Conservation (phyloP, 768 basidiomycete species). For the Rhodotorula graminis region DNA sequence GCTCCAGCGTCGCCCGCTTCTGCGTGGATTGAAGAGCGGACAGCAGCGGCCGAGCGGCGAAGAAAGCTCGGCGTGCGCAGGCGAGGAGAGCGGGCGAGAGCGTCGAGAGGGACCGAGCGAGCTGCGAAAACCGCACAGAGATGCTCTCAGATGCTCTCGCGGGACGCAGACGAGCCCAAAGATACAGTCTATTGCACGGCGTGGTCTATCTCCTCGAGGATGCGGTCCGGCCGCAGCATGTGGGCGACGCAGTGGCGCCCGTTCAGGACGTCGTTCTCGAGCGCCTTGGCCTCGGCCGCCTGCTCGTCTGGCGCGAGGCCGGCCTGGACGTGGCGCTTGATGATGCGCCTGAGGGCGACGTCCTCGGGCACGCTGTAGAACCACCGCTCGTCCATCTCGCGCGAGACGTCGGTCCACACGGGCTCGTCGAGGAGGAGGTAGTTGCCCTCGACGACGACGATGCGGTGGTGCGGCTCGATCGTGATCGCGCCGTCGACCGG, state of each 20-base stretch:
- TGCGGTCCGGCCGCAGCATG: not conserved
- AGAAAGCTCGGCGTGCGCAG: too few relatives aligned
- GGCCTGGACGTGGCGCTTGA: not conserved
- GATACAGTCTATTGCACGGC: not conserved
- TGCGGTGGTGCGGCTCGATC: not conserved
- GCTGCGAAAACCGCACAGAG: too few relatives aligned
- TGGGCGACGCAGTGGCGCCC: not conserved
- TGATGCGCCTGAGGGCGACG: not conserved
- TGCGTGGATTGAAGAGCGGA: too few relatives aligned
- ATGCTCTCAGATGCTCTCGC: too few relatives aligned
- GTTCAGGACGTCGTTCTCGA: constrained; percentile 7
- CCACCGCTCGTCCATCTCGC: constrained; percentile 6
- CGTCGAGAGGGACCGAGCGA: too few relatives aligned
- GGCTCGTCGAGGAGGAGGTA: not conserved
- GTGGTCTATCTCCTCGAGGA: not conserved
- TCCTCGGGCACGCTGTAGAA: not conserved
- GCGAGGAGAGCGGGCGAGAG: too few relatives aligned
- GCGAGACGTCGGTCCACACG: not conserved
- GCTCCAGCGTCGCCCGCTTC: too few relatives aligned
- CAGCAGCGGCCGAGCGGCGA: too few relatives aligned
- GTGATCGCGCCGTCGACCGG: not conserved
- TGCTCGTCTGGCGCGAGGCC: not conserved
- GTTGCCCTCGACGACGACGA: constrained; percentile 4
- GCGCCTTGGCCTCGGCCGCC: not conserved
- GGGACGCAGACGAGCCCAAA: too few relatives aligned